Percentiles rank a stretch among this genome's conserved stretches.
Evolutionary conservation across 2,329 filamentous ascomycete genomes (phyloP).

Genomic region (Pezicula radicicola): DNA sequence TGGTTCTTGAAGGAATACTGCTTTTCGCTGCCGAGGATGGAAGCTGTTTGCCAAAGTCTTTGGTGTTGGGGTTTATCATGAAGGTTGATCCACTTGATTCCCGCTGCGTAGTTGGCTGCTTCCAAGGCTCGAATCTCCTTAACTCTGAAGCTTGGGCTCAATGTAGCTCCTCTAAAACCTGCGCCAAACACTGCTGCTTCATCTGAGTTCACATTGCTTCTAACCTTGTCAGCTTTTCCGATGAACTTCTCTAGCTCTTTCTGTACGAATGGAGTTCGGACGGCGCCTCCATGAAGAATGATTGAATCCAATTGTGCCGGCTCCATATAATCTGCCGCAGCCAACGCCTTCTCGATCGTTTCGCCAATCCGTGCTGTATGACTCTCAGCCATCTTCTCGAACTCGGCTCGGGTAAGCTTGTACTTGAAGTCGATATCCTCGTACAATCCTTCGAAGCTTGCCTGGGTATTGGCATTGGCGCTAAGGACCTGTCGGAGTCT

Average conservation of each 20-base stretch:
- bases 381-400: constrained; percentile 72
- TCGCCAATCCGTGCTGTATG: constrained; percentile 66
- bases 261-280: constrained; percentile 92
- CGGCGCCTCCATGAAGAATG: constrained; percentile 88
- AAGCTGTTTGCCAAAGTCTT: constrained; percentile 77
- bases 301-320: constrained; percentile 80
- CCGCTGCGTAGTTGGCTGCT: constrained; percentile 67
- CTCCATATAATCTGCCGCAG: constrained; percentile 63
- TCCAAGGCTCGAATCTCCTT: constrained; percentile 93
- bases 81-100: constrained; percentile 69
- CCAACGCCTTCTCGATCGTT: constrained; percentile 73
- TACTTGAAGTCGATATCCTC: constrained; percentile 93
- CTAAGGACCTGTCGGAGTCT: constrained; percentile 85
- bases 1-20: constrained; percentile 80
- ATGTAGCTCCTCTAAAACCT: constrained; percentile 85
- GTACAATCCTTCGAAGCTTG: constrained; percentile 84
- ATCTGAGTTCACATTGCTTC: constrained; percentile 93
- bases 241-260: constrained; percentile 76
- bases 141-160: constrained; percentile 94
- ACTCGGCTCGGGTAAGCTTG: constrained; percentile 75
- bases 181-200: constrained; percentile 96
- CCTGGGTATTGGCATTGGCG: constrained; percentile 79
- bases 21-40: constrained; percentile 75
- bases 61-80: constrained; percentile 73
- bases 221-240: constrained; percentile 73